Base-by-base conservation (phyloP, 2,329 filamentous ascomycete genomes). In the Scorias spongiosa region DNA sequence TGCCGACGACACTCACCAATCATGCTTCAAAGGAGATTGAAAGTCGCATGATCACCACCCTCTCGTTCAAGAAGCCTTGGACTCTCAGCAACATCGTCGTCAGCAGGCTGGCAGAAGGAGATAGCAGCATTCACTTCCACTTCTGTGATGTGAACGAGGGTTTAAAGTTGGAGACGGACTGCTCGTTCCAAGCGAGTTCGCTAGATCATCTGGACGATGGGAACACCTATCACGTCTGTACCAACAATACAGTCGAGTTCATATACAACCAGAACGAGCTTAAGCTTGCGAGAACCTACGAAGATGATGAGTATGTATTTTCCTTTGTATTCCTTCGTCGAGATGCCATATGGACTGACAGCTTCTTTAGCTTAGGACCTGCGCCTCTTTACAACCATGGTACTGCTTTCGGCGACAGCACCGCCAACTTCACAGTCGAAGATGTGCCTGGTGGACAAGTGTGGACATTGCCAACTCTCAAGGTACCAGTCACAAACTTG, bases 101-200 rank as follows among this genome's bases (percentile, higher is more conserved):
- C 43, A 53, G 56, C 45, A 42, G 49, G 9, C 39, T 46, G 30
- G 41, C 44, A 37, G 30, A 45, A 18, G 20, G 17, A 17, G 42
- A 43, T 29, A 48, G 37, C 43, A 48, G 44, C 49, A 43, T 58
- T 41, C 10, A 44, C 40, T 56, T 59, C 48, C 30, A 51, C 43
- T 52, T 59, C 42, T 32, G 45, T 18, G 56, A 58, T 46, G 43
- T 44, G 42, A 58, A 58, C 47, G 40, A 39, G 5, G 54, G 54
- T 9, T 49, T 58, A 29, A 45, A 51, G 34, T 39, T 54, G 15
- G 48, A 52, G 41, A 56, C 54, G 10, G 45, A 47, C 12, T 59
- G 56, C 46, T 32, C 40, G 1, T 46, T 41, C 36, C 39, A 43
- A 7, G 20, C 48, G 1, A 36, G 45, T 5, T 30, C 17, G 2